These are phyloP conservation scores for Cystobasidium tubakii DNA, from an alignment of 768 basidiomycete genomes.

Conservation along the genomic window DNA sequence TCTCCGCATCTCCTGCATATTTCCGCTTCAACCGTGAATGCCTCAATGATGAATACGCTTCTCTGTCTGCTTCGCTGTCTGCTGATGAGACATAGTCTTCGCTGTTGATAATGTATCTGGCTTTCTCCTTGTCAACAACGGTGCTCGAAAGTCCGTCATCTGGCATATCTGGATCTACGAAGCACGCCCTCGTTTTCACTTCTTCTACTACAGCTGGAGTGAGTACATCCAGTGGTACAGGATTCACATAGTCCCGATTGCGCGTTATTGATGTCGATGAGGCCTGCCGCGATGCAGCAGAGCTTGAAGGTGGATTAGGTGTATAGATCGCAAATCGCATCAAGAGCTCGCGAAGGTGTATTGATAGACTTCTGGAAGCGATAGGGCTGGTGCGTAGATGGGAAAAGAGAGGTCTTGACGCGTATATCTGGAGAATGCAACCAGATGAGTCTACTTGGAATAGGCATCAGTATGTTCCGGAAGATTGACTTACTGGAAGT, in stretches of 20 bases:
- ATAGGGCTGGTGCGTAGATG: constrained; percentile 76
- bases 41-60: background rate
- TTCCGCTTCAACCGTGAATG: background rate
- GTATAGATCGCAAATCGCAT: constrained; percentile 75
- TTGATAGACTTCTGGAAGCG: constrained; percentile 73
- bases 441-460: background rate
- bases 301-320: constrained; percentile 58
- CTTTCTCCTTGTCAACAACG: background rate
- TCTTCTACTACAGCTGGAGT: constrained; percentile 78
- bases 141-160: background rate
- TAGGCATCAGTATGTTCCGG: too few relatives aligned
- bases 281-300: background rate
- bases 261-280: constrained; percentile 58
- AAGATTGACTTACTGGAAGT: constrained; percentile 57
- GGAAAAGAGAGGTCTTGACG: constrained; percentile 77
- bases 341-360: constrained; percentile 72
- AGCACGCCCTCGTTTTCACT: constrained; percentile 81
- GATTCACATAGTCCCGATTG: constrained; percentile 55
- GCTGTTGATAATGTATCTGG: constrained; percentile 21
- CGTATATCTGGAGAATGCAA: constrained; percentile 64
- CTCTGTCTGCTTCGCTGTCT: background rate
- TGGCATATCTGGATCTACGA: constrained; percentile 55
- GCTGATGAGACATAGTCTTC: background rate
- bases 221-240: constrained; percentile 72
- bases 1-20: constrained; percentile 11